Evolutionary conservation across 2,329 filamentous ascomycete species (phyloP).

Genomic region (Curvularia sp.): DNA sequence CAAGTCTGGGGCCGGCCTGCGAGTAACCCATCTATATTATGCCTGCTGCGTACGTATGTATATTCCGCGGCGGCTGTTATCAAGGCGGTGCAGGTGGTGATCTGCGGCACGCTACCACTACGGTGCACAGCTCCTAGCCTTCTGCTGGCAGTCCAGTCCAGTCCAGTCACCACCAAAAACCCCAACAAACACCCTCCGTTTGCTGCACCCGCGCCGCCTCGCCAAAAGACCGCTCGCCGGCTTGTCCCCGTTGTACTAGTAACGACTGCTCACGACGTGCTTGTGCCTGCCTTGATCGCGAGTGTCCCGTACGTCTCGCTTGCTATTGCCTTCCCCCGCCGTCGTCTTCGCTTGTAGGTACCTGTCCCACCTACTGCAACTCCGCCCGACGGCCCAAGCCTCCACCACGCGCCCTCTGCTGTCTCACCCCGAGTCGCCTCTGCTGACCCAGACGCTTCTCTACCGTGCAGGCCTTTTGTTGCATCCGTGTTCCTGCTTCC

Average conservation of each 20-base stretch:
- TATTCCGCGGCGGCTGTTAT: conserved; percentile 5
- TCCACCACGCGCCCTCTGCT: conserved; percentile 19
- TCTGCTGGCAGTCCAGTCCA: too few relatives aligned
- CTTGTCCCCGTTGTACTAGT: conserved; percentile 24
- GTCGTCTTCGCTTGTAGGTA: conserved; percentile 31
- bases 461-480: conserved; percentile 16
- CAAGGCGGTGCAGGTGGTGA: conserved; percentile 14
- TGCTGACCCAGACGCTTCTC: conserved; percentile 18
- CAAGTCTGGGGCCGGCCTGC: neutral
- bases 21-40: neutral
- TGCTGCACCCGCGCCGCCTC: neutral
- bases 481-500: conserved; percentile 19
- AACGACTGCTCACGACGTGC: conserved; percentile 12
- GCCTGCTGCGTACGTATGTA: neutral
- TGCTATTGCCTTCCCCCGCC: conserved; percentile 22
- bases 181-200: conserved; percentile 16
- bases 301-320: conserved; percentile 20
- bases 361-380: conserved; percentile 26
- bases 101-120: conserved; percentile 20
- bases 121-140: conserved; percentile 21
- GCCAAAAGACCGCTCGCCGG: neutral
- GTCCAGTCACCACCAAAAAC: conserved; percentile 17
- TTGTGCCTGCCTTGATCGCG: conserved; percentile 29
- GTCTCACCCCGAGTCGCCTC: conserved; percentile 16
- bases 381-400: conserved; percentile 21